Conservation (phyloP, 2,329 filamentous ascomycete species). For the Leptosphaerulina australis region DNA sequence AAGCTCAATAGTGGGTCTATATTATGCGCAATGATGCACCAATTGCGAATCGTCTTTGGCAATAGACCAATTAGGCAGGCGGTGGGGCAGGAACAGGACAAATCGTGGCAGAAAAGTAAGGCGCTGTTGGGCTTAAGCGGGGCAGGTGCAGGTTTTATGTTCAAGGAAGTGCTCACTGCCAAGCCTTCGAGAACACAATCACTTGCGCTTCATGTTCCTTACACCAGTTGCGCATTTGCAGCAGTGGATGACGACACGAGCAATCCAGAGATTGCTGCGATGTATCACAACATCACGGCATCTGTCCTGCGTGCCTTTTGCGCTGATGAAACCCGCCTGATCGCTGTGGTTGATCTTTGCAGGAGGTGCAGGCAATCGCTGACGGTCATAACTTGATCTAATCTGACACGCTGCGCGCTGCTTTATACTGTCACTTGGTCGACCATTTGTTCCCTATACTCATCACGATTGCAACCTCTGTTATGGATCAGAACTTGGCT, state of each 20-base stretch:
- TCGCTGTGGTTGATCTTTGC: constrained; percentile 35
- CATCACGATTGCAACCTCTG: no score
- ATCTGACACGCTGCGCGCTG: constrained; percentile 56
- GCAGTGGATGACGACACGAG: constrained; percentile 47
- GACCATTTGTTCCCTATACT: no score
- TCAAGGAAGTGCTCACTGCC: constrained; percentile 1
- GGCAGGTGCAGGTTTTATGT: constrained; percentile 15
- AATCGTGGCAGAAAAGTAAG: no score
- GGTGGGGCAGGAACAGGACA: constrained; percentile 18
- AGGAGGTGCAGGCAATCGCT: constrained; percentile 42
- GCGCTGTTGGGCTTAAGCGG: constrained; percentile 8
- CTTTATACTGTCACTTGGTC: not conserved
- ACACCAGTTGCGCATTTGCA: constrained; percentile 23
- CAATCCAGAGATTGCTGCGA: constrained; percentile 37
- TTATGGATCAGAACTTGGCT: no score
- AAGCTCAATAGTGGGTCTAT: constrained; percentile 17
- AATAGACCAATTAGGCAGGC: constrained; percentile 7
- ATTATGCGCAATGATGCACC: constrained; percentile 13
- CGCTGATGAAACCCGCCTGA: constrained; percentile 32
- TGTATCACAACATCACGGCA: constrained; percentile 9
- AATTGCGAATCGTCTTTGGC: constrained; percentile 4
- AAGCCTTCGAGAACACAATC: constrained; percentile 8
- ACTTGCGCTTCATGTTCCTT: constrained; percentile 20
- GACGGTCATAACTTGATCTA: constrained; percentile 67
- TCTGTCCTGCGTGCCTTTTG: constrained; percentile 11